phyloP scores from a whole-genome alignment of 2,329 filamentous ascomycete genomes.

The Rasamsonia emersonii region DNA sequence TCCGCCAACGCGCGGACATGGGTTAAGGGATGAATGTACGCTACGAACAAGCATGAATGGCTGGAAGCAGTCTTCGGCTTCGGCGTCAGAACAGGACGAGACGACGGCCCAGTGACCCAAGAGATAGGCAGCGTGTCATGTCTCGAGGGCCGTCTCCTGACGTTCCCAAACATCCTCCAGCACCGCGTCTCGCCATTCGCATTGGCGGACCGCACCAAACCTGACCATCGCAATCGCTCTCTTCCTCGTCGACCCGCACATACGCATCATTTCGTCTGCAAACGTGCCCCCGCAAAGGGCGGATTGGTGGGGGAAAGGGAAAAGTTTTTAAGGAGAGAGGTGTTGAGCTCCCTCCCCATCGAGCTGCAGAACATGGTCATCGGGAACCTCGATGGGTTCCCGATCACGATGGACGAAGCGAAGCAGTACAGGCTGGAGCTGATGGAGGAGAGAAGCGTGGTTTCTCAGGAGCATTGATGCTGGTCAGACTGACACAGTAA shows the following conservation, averaged over 20 bases:
- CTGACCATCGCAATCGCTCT: conserved; percentile 49
- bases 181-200: conserved; percentile 43
- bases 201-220: conserved; percentile 41
- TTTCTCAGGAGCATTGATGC: no score
- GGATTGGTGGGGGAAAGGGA: conserved; percentile 33
- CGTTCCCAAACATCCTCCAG: conserved; percentile 35
- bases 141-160: conserved; percentile 14
- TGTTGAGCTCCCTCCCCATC: conserved; percentile 6
- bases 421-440: conserved; percentile 18
- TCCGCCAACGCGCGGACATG: conserved; percentile 33
- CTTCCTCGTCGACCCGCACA: conserved; percentile 51
- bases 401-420: conserved; percentile 32
- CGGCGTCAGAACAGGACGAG: conserved; percentile 2
- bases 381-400: conserved; percentile 10
- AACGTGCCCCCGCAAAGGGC: conserved; percentile 46
- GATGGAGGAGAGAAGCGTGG: conserved; percentile 5
- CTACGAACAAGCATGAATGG: conserved; percentile 18
- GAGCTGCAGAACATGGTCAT: conserved; percentile 6
- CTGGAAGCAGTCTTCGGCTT: conserved; percentile 20
- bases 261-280: conserved; percentile 44
- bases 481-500: no score
- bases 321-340: neutral
- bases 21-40: conserved; percentile 10
- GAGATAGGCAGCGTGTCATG: conserved; percentile 13
- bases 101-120: conserved; percentile 18